These are phyloP conservation scores for Colletotrichum echinochloae DNA, from an alignment of 2,329 filamentous ascomycete species.

Conservation along the genomic window DNA sequence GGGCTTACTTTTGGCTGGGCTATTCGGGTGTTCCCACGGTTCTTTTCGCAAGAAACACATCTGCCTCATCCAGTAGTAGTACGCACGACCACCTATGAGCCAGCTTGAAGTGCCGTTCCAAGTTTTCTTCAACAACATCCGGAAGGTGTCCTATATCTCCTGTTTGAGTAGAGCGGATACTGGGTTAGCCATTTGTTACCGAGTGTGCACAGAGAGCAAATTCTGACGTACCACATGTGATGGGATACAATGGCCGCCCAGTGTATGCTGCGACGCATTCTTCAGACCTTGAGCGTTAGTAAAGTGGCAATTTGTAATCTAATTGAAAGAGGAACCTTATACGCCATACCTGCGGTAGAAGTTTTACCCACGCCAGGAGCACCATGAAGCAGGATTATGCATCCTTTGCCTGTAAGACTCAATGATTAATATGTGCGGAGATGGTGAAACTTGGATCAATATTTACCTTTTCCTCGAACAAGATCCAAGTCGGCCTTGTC, in stretches of 20 bases:
- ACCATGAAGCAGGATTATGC: conserved; percentile 33
- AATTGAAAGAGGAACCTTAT: not conserved
- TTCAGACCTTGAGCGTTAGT: not conserved
- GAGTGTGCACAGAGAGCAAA: not conserved
- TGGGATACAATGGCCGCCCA: not conserved
- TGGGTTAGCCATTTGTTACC: not conserved
- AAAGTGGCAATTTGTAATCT: not conserved
- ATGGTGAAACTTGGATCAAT: not conserved
- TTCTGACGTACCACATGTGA: not conserved
- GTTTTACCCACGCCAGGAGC: conserved; percentile 27
- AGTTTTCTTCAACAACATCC: conserved; percentile 42
- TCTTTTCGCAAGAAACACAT: conserved; percentile 42
- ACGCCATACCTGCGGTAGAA: conserved; percentile 12
- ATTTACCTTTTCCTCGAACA: not conserved
- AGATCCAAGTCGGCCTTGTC: not conserved
- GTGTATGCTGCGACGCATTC: not conserved
- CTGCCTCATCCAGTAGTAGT: conserved; percentile 47
- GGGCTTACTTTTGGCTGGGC: not conserved
- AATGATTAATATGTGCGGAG: not conserved
- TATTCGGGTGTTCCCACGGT: not conserved
- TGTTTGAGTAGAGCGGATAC: not conserved
- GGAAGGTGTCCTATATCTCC: conserved; percentile 18
- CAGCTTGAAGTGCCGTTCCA: conserved; percentile 32
- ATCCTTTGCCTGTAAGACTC: conserved; percentile 6
- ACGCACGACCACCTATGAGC: conserved; percentile 46